phyloP scores from a whole-genome alignment of 345 rosid genomes.

The Camelina neglecta region DNA sequence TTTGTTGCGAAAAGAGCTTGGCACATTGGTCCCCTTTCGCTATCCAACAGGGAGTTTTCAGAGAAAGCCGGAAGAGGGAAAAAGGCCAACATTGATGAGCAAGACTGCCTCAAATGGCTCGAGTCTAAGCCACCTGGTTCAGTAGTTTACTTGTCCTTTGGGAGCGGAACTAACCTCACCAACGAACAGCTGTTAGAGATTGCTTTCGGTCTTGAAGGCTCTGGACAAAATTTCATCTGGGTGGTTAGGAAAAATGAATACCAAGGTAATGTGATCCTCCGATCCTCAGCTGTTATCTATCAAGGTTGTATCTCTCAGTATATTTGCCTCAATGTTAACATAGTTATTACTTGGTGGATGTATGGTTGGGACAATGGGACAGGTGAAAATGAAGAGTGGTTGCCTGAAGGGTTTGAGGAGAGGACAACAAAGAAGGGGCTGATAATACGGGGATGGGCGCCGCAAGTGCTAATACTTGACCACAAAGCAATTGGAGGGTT shows the following conservation, averaged over 20 bases:
- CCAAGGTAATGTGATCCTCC: conserved; percentile 10
- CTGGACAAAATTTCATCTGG: conserved; percentile 57
- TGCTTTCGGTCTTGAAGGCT: conserved; percentile 49
- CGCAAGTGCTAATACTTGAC: conserved; percentile 63
- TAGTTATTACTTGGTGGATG: not conserved
- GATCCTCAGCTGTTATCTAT: too few relatives aligned
- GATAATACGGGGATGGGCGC: conserved; percentile 67
- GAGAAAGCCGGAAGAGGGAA: conserved; percentile 51
- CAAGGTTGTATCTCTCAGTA: too few relatives aligned
- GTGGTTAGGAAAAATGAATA: conserved; percentile 42
- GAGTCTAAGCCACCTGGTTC: conserved; percentile 45
- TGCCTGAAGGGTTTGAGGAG: conserved; percentile 50
- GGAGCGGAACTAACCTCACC: conserved; percentile 45
- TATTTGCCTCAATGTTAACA: too few relatives aligned
- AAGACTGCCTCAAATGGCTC: conserved; percentile 53
- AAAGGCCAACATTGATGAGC: conserved; percentile 39
- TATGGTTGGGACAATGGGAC: not conserved
- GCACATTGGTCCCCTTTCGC: conserved; percentile 53
- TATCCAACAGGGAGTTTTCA: conserved; percentile 30
- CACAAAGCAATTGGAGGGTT: conserved; percentile 62
- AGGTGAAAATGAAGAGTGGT: conserved; percentile 47
- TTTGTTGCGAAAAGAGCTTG: conserved; percentile 49
- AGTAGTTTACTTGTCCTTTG: conserved; percentile 54
- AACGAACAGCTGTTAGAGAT: conserved; percentile 50
- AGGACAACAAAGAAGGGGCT: conserved; percentile 50